Evolutionary conservation across 2,329 filamentous ascomycete species (phyloP), one percentile per base, ranked within the genome.

Genomic region (Exophiala calicioides): DNA sequence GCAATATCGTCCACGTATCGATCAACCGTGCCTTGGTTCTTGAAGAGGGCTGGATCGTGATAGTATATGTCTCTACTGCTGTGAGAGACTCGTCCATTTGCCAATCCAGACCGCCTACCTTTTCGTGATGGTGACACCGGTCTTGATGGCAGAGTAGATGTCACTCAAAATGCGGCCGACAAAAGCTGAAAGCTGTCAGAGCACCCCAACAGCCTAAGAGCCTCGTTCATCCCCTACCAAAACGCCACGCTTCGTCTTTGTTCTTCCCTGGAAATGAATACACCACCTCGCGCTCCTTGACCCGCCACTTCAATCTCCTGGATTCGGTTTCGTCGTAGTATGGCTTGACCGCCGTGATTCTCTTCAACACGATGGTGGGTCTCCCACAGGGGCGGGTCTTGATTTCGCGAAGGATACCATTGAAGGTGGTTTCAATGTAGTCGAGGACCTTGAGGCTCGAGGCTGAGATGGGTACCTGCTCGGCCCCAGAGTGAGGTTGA

Each of bases 41-140:
- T 69, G 57, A 84, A 85, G 6, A 81, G 69, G 30, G 71, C 69
- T 1, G 81, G 79, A 51, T 84, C 78, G 38, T 73, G 75, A 59
- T 85, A 85, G 57, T 79, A 85, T 21, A 85, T 77, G 54, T 84
- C 81, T 52, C 81, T 83, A 15, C 24, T 26, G 23, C 20, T 19
- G 24, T 40, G 9, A 44, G 41, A 2, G 23, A 40, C 5, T 58
- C n/a, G 18, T 23, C 20, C 13, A 16, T 39, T n/a, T 21, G 40
- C 3, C 31, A 24, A 8, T 21, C 21, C 18, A n/a, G 13, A 20
- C 6, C 9, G 21, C 36, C 21, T 21, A 79, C 79, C 79, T 72
- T 61, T 83, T 84, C 0, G 79, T 80, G 49, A 81, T 68, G 7
- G 74, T 60, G 13, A 70, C 61, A 32, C 75, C 68, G 2, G 68